Base-by-base conservation (phyloP, 2,329 filamentous ascomycete genomes). In the Calonectria multiphialidica region DNA sequence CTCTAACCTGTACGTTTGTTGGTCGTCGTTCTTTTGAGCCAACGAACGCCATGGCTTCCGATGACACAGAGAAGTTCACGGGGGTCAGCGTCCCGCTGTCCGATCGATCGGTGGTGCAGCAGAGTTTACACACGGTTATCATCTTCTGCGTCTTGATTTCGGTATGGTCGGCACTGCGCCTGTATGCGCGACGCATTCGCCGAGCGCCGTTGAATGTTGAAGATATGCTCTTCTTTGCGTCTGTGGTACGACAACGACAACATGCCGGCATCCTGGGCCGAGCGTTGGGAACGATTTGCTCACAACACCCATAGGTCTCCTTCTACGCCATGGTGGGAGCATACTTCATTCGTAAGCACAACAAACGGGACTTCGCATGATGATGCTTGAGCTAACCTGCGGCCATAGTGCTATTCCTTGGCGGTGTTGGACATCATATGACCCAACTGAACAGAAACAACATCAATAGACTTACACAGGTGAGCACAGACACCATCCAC, bases 341-440 rank as follows among this genome's bases (percentile, higher is more conserved):
- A 9, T 72, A 71, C 61, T 71, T 74, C 25, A 28, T 72, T 16
- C 18, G 72, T 69, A 69, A 44, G 71, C 45, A 23, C 23, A 5
- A 10, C 10, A 21, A 15, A 12, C 18, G 18, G 6, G 33, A 25
- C 3, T 28, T 8, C 10, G 9, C 30, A 30, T 33, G 18, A n/a
- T 21, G 25, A 8, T 23, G 16, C 12, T 21, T 15, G 12, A 28
- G 33, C 70, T 68, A 40, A 68, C 35, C 18, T 16, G 45, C 5
- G n/a, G 10, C 16, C 1, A 37, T 44, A 73, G 73, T 73, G 33
- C 15, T 75, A n/a, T 73, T 69, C 50, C 53, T 71, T 53, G 73
- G 71, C 28, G 73, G 67, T 16, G 61, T 73, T 18, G 73, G 71
- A 10, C 68, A 75, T 59, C 73, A 75, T 21, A 75, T 75, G 68